Conservation (phyloP, 2,329 filamentous ascomycete genomes). For the Claviceps maximensis region DNA sequence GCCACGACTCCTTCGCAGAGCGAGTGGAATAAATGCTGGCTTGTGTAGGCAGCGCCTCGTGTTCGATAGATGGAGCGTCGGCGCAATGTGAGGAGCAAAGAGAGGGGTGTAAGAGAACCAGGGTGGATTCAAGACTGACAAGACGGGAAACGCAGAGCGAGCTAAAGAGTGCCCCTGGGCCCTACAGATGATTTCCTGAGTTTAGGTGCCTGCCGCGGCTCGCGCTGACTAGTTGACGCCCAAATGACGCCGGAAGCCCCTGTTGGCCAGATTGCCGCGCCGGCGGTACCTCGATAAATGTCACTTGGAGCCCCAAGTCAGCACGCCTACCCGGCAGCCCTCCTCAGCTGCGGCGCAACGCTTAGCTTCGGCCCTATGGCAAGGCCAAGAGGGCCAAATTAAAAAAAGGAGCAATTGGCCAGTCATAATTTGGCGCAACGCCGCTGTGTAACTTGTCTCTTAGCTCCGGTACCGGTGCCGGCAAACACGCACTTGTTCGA, state of each 20-base stretch:
- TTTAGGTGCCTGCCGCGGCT: too few relatives aligned
- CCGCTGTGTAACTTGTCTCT: neutral
- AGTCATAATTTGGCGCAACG: neutral
- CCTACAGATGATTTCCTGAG: too few relatives aligned
- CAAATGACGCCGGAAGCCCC: neutral
- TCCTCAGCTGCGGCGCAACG: neutral
- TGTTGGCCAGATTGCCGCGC: slow-evolving; percentile 1
- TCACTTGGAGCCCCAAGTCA: neutral
- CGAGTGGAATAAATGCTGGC: neutral
- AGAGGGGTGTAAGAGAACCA: neutral
- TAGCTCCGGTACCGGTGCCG: slow-evolving; percentile 7
- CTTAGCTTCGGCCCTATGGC: too few relatives aligned
- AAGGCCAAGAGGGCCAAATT: too few relatives aligned
- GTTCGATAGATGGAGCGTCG: neutral
- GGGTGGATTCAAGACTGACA: neutral
- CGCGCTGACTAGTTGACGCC: neutral
- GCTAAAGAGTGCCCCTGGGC: too few relatives aligned
- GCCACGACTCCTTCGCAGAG: neutral
- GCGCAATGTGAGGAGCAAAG: neutral
- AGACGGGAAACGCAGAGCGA: too few relatives aligned
- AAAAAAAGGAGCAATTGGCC: neutral
- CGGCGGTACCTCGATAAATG: neutral
- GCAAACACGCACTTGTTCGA: too few relatives aligned
- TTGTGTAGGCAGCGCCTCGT: too few relatives aligned
- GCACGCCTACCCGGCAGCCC: neutral